These are phyloP conservation scores for Ogataea neopini DNA, from an alignment of 805 yeast genomes.

Conservation along the genomic window DNA sequence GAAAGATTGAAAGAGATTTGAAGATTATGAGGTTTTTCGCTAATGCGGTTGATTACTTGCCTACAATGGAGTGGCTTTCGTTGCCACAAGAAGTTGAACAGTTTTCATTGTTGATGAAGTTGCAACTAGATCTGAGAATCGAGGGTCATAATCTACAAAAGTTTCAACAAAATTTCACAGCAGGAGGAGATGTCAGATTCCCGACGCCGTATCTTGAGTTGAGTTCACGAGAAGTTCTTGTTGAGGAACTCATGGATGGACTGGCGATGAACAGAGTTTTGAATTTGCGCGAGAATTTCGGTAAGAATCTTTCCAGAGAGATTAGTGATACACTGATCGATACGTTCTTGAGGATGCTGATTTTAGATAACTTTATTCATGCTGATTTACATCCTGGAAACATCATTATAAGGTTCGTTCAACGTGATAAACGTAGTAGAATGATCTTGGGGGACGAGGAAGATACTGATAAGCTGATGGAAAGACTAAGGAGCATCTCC, in stretches of 20 bases:
- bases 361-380: conserved; percentile 90
- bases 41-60: conserved; percentile 61
- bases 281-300: conserved; percentile 46
- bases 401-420: conserved; percentile 56
- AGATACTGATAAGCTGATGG: conserved; percentile 48
- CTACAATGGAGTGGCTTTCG: conserved; percentile 98
- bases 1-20: conserved; percentile 75
- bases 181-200: conserved; percentile 63
- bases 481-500: conserved; percentile 39
- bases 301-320: conserved; percentile 55
- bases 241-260: conserved; percentile 85
- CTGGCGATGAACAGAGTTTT: conserved; percentile 76
- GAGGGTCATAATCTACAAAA: conserved; percentile 79
- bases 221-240: conserved; percentile 69
- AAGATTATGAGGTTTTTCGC: conserved; percentile 85
- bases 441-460: conserved; percentile 45
- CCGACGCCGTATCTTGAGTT: conserved; percentile 72
- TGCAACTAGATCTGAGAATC: conserved; percentile 86
- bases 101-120: conserved; percentile 79
- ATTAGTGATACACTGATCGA: conserved; percentile 83
- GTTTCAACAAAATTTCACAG: conserved; percentile 69
- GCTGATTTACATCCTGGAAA: conserved; percentile 98
- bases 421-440: conserved; percentile 41
- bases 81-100: conserved; percentile 92
- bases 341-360: conserved; percentile 89